Base-by-base conservation (phyloP, 2,329 filamentous ascomycete species). In the Fusarium guadeloupense region DNA sequence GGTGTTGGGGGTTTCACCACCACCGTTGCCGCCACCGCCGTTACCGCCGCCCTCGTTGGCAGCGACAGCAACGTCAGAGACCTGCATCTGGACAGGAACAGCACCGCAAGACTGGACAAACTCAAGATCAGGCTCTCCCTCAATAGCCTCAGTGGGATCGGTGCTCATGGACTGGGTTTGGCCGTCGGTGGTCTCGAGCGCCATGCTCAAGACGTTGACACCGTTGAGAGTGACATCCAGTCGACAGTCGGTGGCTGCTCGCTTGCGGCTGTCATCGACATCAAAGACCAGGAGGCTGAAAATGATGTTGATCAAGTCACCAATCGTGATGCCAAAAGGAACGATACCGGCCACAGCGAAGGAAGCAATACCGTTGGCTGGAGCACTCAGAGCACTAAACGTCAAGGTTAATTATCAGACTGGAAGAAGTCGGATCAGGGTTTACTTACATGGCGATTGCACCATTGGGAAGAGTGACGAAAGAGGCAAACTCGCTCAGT, bases 41-140 rank as follows among this genome's bases (percentile, higher is more conserved):
- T 13, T 37, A 10, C n/a, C 14, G 1, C 4, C 79, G 81, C 62
- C 40, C 5, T 21, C 66, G 13, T 68, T 64, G 9, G 66, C 63
- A 0, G 67, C 56, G 4, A 43, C 38, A 3, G 33, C 28, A 3
- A 65, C 39, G 1, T 39, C 5, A 9, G 49, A 31, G 17, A 66
- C 7, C 5, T 26, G 25, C 25, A 26, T 37, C 1, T 8, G 12
- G 14, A 31, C 1, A 2, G 3, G 4, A n/a, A 16, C 3, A 0
- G 50, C 34, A 8, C 62, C 63, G 1, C 63, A 66, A 9, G 10
- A n/a, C 44, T 66, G 54, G 2, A 48, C 23, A 19, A 66, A 56
- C 14, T 43, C 23, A 12, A 66, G 0, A 0, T 19, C 7, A 14
- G 56, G 53, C 3, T 0, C 3, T 1, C 12, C 6, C 0, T 1